Percentiles rank a stretch among this genome's conserved stretches.
Evolutionary conservation across 1,284 basidiomycete genomes (phyloP).

Genomic region (Athelia sp.): DNA sequence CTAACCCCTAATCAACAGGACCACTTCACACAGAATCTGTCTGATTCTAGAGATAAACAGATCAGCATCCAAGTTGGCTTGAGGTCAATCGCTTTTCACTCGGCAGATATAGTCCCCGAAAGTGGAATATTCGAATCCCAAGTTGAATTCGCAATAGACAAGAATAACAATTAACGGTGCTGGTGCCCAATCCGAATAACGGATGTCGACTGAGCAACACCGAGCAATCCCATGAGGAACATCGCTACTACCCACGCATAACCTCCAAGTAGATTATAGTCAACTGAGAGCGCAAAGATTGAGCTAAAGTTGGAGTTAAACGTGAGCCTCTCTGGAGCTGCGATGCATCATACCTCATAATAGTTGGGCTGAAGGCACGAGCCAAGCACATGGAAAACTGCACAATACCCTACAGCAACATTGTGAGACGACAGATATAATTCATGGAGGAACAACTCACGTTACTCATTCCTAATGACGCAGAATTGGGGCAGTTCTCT

Average conservation of each 20-base stretch:
- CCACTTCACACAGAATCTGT: no score
- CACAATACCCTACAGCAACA: conserved; percentile 52
- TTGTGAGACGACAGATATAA: no score
- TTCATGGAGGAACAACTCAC: background rate
- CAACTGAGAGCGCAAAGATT: conserved; percentile 41
- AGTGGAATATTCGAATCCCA: no score
- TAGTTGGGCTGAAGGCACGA: conserved; percentile 54
- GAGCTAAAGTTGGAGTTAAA: conserved; percentile 33
- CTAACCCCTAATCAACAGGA: no score
- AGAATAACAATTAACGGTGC: no score
- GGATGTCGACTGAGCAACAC: conserved; percentile 3
- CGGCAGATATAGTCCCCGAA: no score
- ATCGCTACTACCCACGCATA: conserved; percentile 42
- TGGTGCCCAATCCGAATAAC: no score
- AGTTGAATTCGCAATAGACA: no score
- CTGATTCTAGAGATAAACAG: no score
- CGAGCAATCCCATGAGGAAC: conserved; percentile 19
- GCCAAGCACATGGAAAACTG: conserved; percentile 57
- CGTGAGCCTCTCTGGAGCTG: background rate
- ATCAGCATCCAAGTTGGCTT: no score
- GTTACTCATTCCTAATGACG: conserved; percentile 54
- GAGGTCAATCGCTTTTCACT: no score
- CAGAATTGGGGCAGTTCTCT: conserved; percentile 44
- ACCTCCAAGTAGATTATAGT: conserved; percentile 36
- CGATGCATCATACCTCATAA: conserved; percentile 41